Base-by-base conservation (phyloP, 495 filamentous ascomycete genomes). In the Bombardia bombarda region DNA sequence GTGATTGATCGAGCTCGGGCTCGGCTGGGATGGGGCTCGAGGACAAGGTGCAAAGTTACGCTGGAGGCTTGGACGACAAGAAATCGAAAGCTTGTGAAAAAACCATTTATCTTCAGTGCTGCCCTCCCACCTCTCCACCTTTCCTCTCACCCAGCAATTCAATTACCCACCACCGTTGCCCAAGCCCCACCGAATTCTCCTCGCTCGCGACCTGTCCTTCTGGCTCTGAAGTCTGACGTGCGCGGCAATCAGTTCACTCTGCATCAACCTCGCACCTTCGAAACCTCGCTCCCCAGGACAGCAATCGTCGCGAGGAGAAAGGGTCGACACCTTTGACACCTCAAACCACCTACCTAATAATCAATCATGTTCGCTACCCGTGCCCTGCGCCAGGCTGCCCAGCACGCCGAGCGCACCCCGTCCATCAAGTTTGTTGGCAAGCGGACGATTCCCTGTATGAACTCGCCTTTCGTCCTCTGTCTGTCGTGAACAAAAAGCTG, bases 351-450 rank as follows among this genome's bases (percentile, higher is more conserved):
- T 28, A 30, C 25, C 26, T 40, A 22, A 26, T 26, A 46, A 20
- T 25, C 7, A 40, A 68, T 50, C 45, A 77, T 90, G 82, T 79
- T 73, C 56, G 69, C 77, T 45, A 84, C 87, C 45, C 68, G 69
- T 55, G 74, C 68, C 51, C 73, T 90, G 45, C 77, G 80, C 55
- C 78, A 79, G 60, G 79, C 78, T 52, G 75, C 78, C 51, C 68
- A 69, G 42, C 64, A 74, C 53, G 70, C 67, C 46, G 73, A 77
- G 61, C 82, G 86, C 47, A 83, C 77, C 31, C 87, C 87, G 40
- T 68, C 94, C 64, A 98, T 98, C 58, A 80, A 82, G 49, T 98
- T 98, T 70, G 50, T 97, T 34, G 92, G 92, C 59, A 92, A 88
- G 73, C 83, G 92, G 43, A 72, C 80, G 19, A 69, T 78, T 49